Percentiles rank a stretch among this genome's conserved stretches.
Conservation (phyloP, 2,329 filamentous ascomycete species). For the Nigrospora osmanthi region DNA sequence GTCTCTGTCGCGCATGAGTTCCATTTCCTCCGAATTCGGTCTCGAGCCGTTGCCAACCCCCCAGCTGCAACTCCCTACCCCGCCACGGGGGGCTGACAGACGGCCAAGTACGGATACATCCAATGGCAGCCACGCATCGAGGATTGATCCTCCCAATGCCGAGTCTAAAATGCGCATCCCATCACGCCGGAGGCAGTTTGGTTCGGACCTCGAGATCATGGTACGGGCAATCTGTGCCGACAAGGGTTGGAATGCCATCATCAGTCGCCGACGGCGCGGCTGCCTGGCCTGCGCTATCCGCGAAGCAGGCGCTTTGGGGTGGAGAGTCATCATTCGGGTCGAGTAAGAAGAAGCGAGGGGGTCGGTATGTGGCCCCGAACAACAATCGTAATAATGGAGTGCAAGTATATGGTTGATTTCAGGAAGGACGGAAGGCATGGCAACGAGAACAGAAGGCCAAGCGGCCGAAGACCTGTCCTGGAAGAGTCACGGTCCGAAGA, state of each 20-base stretch:
- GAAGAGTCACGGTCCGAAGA: too few relatives aligned
- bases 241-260: conserved; percentile 64
- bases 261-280: conserved; percentile 58
- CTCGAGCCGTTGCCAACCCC: conserved; percentile 15
- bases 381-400: too few relatives aligned
- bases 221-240: conserved; percentile 67
- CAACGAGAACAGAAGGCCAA: too few relatives aligned
- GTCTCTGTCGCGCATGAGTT: conserved; percentile 37
- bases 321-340: conserved; percentile 58
- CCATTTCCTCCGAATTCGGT: conserved; percentile 23
- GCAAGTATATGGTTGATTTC: too few relatives aligned
- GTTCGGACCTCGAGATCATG: conserved; percentile 61
- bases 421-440: too few relatives aligned
- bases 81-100: conserved; percentile 11
- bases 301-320: conserved; percentile 63
- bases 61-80: conserved; percentile 12
- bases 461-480: too few relatives aligned
- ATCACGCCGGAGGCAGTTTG: conserved; percentile 48
- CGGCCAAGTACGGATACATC: conserved; percentile 19
- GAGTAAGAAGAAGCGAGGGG: conserved; percentile 24
- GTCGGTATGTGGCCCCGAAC: too few relatives aligned
- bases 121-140: conserved; percentile 15
- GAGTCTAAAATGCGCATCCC: conserved; percentile 48
- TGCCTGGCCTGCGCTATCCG: conserved; percentile 69
- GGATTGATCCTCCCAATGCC: conserved; percentile 19